Evolutionary conservation across 2,329 filamentous ascomycete species (phyloP), one percentile per base, ranked within the genome.

Genomic region (Aspergillus ruber): DNA sequence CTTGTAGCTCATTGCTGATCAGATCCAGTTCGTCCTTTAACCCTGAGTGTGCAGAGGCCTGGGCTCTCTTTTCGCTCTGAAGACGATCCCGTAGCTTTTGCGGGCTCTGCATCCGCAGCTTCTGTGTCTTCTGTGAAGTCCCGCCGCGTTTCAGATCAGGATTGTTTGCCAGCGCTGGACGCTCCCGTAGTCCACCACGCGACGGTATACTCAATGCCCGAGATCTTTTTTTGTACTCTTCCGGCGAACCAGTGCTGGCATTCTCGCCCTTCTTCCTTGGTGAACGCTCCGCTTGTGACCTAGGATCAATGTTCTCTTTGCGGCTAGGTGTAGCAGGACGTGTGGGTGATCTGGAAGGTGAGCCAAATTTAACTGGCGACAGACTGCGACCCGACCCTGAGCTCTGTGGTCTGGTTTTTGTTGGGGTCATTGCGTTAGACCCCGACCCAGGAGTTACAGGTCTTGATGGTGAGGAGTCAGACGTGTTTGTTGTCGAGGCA

Each of bases 51-150:
- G 84, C 82, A 7, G 83, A 81, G 4, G 83, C 81, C 13, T 90
- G 81, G 0, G 84, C 80, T 47, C 80, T 82, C 67, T 90, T 89
- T 65, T 95, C 90, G 42, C 81, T 84, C 58, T 91, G 85, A 0
- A 96, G 76, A 29, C 91, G 84, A 70, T 96, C 90, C 15, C 90
- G 86, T 39, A 84, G 71, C 67, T 83, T 83, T 56, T 82, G 79
- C 3, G 81, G 80, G 33, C 77, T 82, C 58, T 83, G 81, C 75
- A 83, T 77, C 38, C 75, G 73, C 17, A 91, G 74, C 63, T 86
- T 90, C 57, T 86, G 85, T 0, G 84, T 78, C 12, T 81, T 85
- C 52, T 88, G 84, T 9, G 82, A 85, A 50, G 78, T 54, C 55
- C 59, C 43, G 47, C 63, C 57, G 36, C 65, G 53, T 48, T 58